These are phyloP conservation scores for Annona cherimola DNA, from an alignment of 164 flowering plant species.

Conservation along the genomic window DNA sequence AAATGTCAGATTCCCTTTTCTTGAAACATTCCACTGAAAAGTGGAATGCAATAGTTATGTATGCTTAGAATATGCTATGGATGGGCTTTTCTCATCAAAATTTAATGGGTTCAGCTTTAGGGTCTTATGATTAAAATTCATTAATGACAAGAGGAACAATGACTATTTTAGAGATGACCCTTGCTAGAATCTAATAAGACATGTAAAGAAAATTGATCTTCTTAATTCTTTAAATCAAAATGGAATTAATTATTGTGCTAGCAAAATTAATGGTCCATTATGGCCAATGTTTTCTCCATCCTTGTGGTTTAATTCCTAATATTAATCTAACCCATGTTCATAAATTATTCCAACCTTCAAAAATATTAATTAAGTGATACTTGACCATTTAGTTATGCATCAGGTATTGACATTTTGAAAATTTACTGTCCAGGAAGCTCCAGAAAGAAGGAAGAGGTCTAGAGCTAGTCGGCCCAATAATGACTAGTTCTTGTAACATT, in stretches of 20 bases:
- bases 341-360: neutral
- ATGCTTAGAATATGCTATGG: no score
- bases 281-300: neutral
- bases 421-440: slow-evolving; percentile 9
- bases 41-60: no score
- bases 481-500: neutral
- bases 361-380: no score
- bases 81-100: no score
- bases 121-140: neutral
- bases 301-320: no score
- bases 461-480: slow-evolving; percentile 1
- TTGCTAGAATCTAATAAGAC: neutral
- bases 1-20: no score
- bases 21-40: no score
- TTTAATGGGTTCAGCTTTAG: no score
- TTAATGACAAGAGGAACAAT: slow-evolving; percentile 7
- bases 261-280: neutral
- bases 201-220: neutral
- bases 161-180: neutral
- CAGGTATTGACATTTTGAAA: no score
- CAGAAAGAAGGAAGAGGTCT: slow-evolving; percentile 9
- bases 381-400: no score
- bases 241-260: slow-evolving; percentile 8
- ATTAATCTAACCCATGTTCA: neutral
- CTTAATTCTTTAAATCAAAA: slow-evolving; percentile 27